Base-by-base conservation (phyloP, 2,329 filamentous ascomycete species). In the Epichloe festucae region DNA sequence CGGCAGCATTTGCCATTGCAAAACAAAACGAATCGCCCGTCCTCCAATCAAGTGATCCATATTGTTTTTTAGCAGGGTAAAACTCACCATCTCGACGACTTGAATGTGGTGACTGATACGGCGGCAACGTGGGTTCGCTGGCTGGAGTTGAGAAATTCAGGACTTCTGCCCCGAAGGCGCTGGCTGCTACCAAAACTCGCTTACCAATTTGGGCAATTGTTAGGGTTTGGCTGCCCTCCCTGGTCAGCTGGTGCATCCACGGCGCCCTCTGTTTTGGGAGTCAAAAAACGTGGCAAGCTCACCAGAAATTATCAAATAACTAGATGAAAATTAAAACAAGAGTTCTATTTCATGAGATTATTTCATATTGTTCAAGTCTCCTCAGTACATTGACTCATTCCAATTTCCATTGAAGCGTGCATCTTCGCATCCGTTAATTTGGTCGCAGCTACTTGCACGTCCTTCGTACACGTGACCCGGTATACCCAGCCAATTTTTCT, bases 1-100 rank as follows among this genome's bases (percentile, higher is more conserved):
- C 35, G 31, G 23, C 49, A 49, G 40, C 42, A 46, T 41, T 41
- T 35, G 11, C 11, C 8, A 36, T 23, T 46, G 35, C 42, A 40
- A 36, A 46, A 31, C 17, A 52, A 10, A 41, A 34, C 14, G 11
- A 27, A 35, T 19, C 39, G 34, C 23, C 41, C 14, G 4, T 49
- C 36, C 19, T 38, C 23, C 39, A 21, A 34, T 39, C 31, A 21
- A 44, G 23, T 19, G 31, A 17, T 23, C 5, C 42, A 27, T 19
- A 12, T 42, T 41, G 48, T 27, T 42, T 38, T 23, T 27, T 38
- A 38, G 48, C 52, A 55, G 59, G 52, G 54, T 53, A 59, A 56
- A 58, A 74, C 71, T 70, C 71, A 79, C 76, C 76, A 79, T 79
- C 71, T 77, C 73, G 72, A 69, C 72, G 72, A 70, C 63, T 67